Percentiles rank a stretch among this genome's conserved stretches.
These are phyloP conservation scores for Hemisphaericaspora nanyangensis DNA, from an alignment of 805 yeast genomes.

Conservation along the genomic window DNA sequence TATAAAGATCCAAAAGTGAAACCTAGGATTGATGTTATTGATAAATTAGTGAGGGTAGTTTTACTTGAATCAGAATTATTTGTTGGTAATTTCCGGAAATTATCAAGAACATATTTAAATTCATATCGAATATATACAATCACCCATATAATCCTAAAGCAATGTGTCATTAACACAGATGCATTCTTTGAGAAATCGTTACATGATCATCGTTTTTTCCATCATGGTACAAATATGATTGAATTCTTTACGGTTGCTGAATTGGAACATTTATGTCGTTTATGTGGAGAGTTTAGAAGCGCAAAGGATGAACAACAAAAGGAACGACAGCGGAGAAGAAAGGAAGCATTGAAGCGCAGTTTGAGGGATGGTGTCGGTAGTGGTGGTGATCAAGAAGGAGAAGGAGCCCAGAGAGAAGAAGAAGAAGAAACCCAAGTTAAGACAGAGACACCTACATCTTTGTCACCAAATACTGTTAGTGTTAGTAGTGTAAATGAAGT, in stretches of 20 bases:
- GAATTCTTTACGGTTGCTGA: constrained; percentile 35
- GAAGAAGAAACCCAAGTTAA: not conserved
- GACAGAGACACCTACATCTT: not conserved
- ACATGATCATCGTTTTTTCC: constrained; percentile 23
- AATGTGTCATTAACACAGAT: constrained; percentile 39
- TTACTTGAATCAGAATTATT: constrained; percentile 38
- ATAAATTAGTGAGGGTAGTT: constrained; percentile 27
- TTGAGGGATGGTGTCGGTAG: too few relatives aligned
- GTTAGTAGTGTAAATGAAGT: not conserved
- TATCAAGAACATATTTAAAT: constrained; percentile 35
- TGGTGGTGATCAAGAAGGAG: not conserved
- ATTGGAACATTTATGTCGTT: constrained; percentile 28
- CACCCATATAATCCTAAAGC: constrained; percentile 37
- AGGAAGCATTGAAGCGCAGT: not conserved
- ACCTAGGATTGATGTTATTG: constrained; percentile 27
- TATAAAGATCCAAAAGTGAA: constrained; percentile 12
- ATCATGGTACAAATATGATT: constrained; percentile 37
- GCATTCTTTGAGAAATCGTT: constrained; percentile 29
- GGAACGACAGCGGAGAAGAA: constrained; percentile 1
- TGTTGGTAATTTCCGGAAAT: constrained; percentile 38
- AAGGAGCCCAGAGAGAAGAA: not conserved
- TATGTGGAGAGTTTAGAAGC: constrained; percentile 36
- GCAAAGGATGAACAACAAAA: constrained; percentile 29
- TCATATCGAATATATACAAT: constrained; percentile 40
- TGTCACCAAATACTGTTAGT: not conserved